Conservation (phyloP, 176 grass and related monocot genomes). For the Ensete glaucum region DNA sequence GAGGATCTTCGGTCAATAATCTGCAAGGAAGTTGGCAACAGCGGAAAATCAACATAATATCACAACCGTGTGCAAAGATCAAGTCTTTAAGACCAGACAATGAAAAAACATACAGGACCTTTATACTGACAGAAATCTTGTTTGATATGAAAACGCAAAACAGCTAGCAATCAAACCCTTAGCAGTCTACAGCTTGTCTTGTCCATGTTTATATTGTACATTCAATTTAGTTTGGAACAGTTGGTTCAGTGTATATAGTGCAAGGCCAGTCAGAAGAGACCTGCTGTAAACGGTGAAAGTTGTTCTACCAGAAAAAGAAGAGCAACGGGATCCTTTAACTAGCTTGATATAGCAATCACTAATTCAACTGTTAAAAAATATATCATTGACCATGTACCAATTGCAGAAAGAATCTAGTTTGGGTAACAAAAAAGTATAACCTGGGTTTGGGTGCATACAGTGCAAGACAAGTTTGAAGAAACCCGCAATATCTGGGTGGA, state of each 20-base stretch:
- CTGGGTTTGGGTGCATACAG: not conserved
- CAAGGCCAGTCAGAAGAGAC: not conserved
- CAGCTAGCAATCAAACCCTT: not conserved
- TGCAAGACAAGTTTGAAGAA: not conserved
- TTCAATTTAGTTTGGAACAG: not conserved
- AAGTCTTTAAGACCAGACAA: not conserved
- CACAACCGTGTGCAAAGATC: slow-evolving; percentile 1
- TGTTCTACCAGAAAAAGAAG: not conserved
- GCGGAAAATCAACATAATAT: slow-evolving; percentile 7
- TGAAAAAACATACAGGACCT: not conserved
- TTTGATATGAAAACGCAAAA: not conserved
- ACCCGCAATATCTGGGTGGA: not conserved
- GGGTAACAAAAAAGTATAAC: not conserved
- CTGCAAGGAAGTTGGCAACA: slow-evolving; percentile 37
- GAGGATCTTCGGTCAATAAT: slow-evolving; percentile 97
- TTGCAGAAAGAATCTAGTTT: not conserved
- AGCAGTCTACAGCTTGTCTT: not conserved
- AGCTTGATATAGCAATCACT: not conserved
- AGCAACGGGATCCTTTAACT: not conserved
- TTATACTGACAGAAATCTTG: not conserved
- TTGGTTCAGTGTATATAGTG: not conserved
- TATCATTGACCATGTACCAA: not conserved
- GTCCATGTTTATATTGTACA: not conserved
- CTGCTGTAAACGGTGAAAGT: not conserved
- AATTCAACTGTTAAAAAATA: not conserved